Base-by-base conservation (phyloP, 345 rosid species). In the Kernera saxatilis region DNA sequence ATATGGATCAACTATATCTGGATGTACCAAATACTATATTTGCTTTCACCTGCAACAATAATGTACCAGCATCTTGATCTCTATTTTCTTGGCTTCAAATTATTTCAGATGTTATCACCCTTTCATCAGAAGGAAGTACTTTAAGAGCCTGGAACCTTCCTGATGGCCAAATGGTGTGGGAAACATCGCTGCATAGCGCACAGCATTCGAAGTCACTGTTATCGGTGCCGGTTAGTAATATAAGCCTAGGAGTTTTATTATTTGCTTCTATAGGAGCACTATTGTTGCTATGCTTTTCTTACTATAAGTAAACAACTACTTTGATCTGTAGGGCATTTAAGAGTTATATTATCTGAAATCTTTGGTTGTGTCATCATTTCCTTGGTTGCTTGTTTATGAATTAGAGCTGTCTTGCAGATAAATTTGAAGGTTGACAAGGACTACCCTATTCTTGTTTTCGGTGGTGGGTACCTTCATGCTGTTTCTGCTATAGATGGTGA, bases 151-250 rank as follows among this genome's bases (percentile, higher is more conserved):
- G 99, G 98, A 94, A 91, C 81, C 99, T 94, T 74, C 97, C 98
- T 53, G 98, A 94, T 82, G 97, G 99, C 49, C 99, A 91, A 75
- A 86, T 94, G 96, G 96, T 86, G 58, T 91, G 99, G 99, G 96
- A 91, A 77, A 81, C 95, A 66, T 78, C 79, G 39, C 82, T 94
- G 77, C 81, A 71, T 45, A 87, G 86, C 7, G 80, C 85, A 10
- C 80, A 80, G 68, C 70, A 64, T 63, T 88, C 96, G 0, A 88
- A 87, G 79, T 79, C 96, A 49, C 72, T 82, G 57, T 66, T 93
- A 72, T 75, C 82, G 2, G 87, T 86, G 32, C 87, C 78, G 80
- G 98, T 90, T 64, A 82, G 92, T 81, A 29, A 65, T 41, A 36
- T 5, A 14, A 68, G 17, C 21, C 1, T 33, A 43, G 12, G 57